Conservation (phyloP, 305 asterid species). For the Nicotiana rustica region DNA sequence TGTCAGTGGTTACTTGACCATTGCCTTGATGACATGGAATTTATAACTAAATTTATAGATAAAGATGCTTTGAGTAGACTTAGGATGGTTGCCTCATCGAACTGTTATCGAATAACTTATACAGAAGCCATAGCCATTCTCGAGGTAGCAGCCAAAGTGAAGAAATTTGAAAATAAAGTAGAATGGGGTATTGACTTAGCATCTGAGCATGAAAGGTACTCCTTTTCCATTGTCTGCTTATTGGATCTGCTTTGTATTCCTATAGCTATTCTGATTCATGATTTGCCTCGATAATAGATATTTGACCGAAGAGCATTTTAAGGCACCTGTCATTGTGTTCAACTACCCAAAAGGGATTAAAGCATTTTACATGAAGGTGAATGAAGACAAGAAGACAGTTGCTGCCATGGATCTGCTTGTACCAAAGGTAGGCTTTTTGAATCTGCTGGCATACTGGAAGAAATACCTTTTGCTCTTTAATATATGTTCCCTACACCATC, state of each 20-base stretch:
- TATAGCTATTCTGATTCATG: slow-evolving; percentile 31
- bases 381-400: slow-evolving; percentile 88
- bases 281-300: slow-evolving; percentile 52
- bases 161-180: slow-evolving; percentile 84
- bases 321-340: slow-evolving; percentile 89
- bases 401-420: slow-evolving; percentile 99
- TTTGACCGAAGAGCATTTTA: slow-evolving; percentile 89
- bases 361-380: slow-evolving; percentile 97
- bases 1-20: slow-evolving; percentile 94
- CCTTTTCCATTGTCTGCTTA: background rate
- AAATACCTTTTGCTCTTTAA: slow-evolving; percentile 11
- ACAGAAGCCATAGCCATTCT: slow-evolving; percentile 86
- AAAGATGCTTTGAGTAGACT: slow-evolving; percentile 76
- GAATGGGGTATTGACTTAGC: slow-evolving; percentile 99
- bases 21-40: slow-evolving; percentile 92
- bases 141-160: slow-evolving; percentile 73
- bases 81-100: slow-evolving; percentile 76
- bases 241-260: background rate
- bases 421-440: slow-evolving; percentile 67
- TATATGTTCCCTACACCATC: background rate
- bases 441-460: background rate
- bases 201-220: slow-evolving; percentile 93
- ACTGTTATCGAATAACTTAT: slow-evolving; percentile 75
- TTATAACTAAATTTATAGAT: slow-evolving; percentile 70
- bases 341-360: slow-evolving; percentile 94